Base-by-base conservation (phyloP, 169 alveolate species). In the Cryptosporidium sp. region DNA sequence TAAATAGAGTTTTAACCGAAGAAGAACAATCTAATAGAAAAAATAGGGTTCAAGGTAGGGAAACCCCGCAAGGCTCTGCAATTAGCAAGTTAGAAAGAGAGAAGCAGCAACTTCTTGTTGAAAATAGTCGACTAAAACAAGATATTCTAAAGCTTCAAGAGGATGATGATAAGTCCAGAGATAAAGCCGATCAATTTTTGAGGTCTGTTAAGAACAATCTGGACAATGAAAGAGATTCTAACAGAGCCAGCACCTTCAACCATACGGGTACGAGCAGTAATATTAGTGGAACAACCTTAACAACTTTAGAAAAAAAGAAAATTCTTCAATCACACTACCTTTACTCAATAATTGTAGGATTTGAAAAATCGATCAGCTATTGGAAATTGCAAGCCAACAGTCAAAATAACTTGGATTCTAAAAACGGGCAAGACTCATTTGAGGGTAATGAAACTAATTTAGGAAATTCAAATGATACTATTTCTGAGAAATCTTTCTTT, bases 111-210 rank as follows among this genome's bases (percentile, higher is more conserved):
- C 65, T 80, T 9, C 62, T 62, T 23, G 89, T 80, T 23, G 89
- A 80, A 53, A 80, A 80, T 33, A 61, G 68, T 21, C 73, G 89
- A 0, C 35, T 80, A 16, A 80, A 80, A 35, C 89, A 80, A 29
- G 89, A 80, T 39, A 80, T 80, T 21, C 35, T 62, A 21, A 80
- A 51, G 3, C 68, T 80, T 14, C 89, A 80, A n/a, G 89, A 80
- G 56, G 89, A 60, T 61, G 89, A 80, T n/a, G 89, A 80, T 29
- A 80, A 62, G 35, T 60, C 80, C 0, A 37, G 89, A 26, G 89
- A 80, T 23, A 80, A 80, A 26, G 89, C 89, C 1, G 89, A 80
- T 65, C 89, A 80, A 48, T 80, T 80, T 44, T 80, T 80, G 21
- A 80, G 67, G 26, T 45, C 53, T 9, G 42, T 80, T 14, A 80